Evolutionary conservation across 2,329 filamentous ascomycete genomes (phyloP).

Genomic region (Trichoderma atrobrunneum): DNA sequence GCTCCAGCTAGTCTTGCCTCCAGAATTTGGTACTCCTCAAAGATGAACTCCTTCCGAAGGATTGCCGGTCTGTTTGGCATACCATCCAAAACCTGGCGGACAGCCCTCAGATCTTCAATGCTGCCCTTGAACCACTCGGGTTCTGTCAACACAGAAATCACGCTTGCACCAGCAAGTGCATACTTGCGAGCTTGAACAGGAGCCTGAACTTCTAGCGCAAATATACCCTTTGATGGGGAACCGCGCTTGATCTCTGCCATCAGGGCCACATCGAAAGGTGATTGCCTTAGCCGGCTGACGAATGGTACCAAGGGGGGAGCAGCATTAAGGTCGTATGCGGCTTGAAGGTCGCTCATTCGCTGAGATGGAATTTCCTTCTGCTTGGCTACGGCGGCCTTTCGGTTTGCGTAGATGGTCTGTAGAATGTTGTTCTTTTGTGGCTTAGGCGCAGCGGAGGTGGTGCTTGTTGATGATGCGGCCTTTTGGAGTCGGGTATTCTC

Average conservation of each 20-base stretch:
- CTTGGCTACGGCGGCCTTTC: constrained; percentile 69
- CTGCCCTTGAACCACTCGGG: constrained; percentile 99
- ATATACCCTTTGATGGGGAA: constrained; percentile 93
- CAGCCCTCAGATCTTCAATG: constrained; percentile 85
- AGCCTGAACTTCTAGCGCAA: constrained; percentile 82
- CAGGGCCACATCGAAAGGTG: constrained; percentile 82
- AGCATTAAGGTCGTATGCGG: constrained; percentile 78
- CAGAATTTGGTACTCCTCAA: constrained; percentile 96
- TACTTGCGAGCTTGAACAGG: constrained; percentile 89
- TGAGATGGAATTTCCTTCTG: constrained; percentile 87
- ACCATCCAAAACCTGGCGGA: constrained; percentile 82
- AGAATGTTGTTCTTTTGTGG: constrained; percentile 78
- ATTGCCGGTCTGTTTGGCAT: constrained; percentile 92
- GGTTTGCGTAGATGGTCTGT: constrained; percentile 83
- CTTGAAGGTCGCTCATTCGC: constrained; percentile 77
- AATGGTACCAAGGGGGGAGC: constrained; percentile 83
- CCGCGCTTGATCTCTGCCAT: constrained; percentile 98
- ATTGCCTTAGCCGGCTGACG: constrained; percentile 72
- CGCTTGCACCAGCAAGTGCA: constrained; percentile 88
- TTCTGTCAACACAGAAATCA: constrained; percentile 97
- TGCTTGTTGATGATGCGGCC: constrained; percentile 30
- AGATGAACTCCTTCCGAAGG: constrained; percentile 93
- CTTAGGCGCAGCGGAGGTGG: constrained; percentile 29
- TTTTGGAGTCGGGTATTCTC: constrained; percentile 65
- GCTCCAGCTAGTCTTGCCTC: constrained; percentile 91